These are phyloP conservation scores for Solanum sparsipilum DNA, from an alignment of 257 asterid genomes.

Conservation along the genomic window DNA sequence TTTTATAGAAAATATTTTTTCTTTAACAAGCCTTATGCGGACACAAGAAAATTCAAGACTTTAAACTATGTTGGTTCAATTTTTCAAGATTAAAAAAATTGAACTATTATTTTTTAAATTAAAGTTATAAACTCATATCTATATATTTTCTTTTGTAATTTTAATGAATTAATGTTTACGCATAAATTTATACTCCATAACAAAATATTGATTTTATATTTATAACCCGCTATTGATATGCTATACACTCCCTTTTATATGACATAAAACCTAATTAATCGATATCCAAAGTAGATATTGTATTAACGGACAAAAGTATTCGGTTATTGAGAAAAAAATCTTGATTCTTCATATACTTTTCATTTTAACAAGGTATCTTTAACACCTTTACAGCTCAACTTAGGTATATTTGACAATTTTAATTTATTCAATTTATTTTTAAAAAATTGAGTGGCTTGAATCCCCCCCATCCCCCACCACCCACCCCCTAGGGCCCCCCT, in stretches of 20 bases:
- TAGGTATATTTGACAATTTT: neutral
- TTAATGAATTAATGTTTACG: neutral
- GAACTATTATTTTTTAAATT: neutral
- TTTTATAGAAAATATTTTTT: no score
- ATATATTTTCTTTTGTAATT: neutral
- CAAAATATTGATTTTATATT: neutral
- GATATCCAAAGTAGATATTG: neutral
- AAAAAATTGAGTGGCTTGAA: neutral
- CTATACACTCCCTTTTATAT: neutral
- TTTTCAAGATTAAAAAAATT: neutral
- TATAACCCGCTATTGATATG: neutral
- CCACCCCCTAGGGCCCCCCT: neutral
- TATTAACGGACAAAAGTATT: neutral
- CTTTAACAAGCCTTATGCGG: no score
- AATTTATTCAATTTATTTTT: neutral
- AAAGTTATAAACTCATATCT: neutral
- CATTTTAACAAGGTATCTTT: neutral
- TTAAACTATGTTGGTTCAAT: no score
- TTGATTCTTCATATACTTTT: neutral
- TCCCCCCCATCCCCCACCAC: neutral
- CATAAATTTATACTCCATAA: neutral
- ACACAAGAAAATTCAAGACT: no score
- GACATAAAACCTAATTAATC: rapidly evolving
- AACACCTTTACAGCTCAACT: neutral
- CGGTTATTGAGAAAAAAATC: neutral